Conservation (phyloP, 306 rosid species). For the Calophaca sinica region DNA sequence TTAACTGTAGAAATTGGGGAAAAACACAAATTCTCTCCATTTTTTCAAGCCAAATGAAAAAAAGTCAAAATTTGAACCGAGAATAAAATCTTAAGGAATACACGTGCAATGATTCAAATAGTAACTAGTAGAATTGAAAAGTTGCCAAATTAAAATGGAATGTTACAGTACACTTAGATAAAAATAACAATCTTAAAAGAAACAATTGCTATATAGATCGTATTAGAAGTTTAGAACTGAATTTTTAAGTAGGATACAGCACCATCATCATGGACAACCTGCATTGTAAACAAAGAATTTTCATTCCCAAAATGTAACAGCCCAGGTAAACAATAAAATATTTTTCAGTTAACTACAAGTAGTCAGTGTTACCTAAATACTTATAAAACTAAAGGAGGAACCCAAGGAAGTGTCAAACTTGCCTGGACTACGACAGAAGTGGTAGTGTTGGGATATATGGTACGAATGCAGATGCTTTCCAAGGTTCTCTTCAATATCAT, state of each 20-base stretch:
- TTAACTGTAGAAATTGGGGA: too few relatives aligned
- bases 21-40: slow-evolving; percentile 16
- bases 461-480: slow-evolving; percentile 77
- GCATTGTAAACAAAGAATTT: slow-evolving; percentile 52
- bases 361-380: neutral
- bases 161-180: slow-evolving; percentile 15
- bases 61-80: neutral
- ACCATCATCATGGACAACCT: slow-evolving; percentile 95
- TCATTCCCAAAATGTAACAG: slow-evolving; percentile 35
- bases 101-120: neutral
- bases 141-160: neutral
- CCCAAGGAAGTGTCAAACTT: slow-evolving; percentile 22
- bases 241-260: slow-evolving; percentile 76
- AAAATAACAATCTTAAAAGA: slow-evolving; percentile 11
- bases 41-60: slow-evolving; percentile 16
- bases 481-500: slow-evolving; percentile 84
- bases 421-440: slow-evolving; percentile 79
- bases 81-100: slow-evolving; percentile 36
- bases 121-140: slow-evolving; percentile 5
- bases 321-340: neutral
- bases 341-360: neutral
- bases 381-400: neutral
- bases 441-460: slow-evolving; percentile 79
- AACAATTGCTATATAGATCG: slow-evolving; percentile 8
- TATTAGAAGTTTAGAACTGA: slow-evolving; percentile 13